phyloP scores from a whole-genome alignment of 1,284 basidiomycete species.

The Fomes fomentarius region DNA sequence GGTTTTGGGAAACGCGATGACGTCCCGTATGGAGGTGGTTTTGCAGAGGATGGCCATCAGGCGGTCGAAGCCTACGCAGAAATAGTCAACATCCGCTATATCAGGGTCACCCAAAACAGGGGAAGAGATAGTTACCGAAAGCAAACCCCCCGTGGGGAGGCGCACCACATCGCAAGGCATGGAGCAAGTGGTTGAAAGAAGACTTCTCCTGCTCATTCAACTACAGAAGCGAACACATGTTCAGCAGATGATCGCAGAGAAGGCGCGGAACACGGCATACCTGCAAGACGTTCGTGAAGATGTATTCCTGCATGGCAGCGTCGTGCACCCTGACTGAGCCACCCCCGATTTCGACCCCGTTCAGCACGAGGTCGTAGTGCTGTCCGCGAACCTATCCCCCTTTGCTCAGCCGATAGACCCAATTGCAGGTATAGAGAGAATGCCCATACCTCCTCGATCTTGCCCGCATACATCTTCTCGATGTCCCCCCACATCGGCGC shows the following conservation, averaged over 20 bases:
- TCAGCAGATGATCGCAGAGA: neutral
- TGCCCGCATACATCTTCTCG: conserved; percentile 68
- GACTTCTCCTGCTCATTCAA: conserved; percentile 71
- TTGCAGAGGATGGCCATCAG: conserved; percentile 89
- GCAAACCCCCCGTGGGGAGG: conserved; percentile 97
- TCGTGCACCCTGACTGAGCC: conserved; percentile 95
- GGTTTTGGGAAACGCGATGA: conserved; percentile 96
- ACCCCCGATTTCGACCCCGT: conserved; percentile 93
- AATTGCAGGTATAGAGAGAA: neutral
- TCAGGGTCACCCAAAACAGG: neutral
- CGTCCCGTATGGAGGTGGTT: conserved; percentile 86
- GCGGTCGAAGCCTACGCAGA: conserved; percentile 81
- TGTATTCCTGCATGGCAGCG: conserved; percentile 80
- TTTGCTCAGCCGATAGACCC: no score
- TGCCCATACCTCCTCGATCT: conserved; percentile 60
- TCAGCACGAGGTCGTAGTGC: conserved; percentile 97
- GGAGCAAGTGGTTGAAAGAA: conserved; percentile 84
- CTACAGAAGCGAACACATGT: conserved; percentile 40
- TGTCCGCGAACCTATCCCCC: conserved; percentile 80
- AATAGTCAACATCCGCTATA: conserved; percentile 5
- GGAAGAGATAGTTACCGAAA: conserved; percentile 56
- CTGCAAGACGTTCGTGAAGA: conserved; percentile 80
- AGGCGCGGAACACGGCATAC: conserved; percentile 43
- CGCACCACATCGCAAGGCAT: conserved; percentile 86
- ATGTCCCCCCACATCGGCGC: conserved; percentile 93